Evolutionary conservation across 2,329 filamentous ascomycete genomes (phyloP), one percentile per base, ranked within the genome.

Genomic region (Fusarium cicatricum): DNA sequence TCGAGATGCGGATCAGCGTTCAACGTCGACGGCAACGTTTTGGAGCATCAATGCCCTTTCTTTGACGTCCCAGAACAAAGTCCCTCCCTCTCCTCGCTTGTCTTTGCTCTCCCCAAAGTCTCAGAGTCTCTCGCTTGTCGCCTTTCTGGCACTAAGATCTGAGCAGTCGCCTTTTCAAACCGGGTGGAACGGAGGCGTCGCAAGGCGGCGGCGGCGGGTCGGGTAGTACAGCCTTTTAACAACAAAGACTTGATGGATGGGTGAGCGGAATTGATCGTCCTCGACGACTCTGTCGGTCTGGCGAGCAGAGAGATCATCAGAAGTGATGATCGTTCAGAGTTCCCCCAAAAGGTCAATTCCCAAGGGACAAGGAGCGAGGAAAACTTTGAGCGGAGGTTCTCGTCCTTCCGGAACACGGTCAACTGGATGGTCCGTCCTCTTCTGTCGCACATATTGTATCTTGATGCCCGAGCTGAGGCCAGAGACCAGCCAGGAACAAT

Each of bases 401-500:
- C 15, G 43, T 44, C 42, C 34, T 59, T 37, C 45, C 45, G 34
- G 54, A 62, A 61, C 59, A 52, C 42, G 55, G 55, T 60, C 59
- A 43, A 43, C 59, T 42, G 38, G 29, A 46, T 16, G 43, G 26
- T 36, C 46, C 54, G 48, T 44, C 41, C 50, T 51, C 36, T 16
- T 37, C 29, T 36, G 32, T 12, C 21, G 16, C 41, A 43, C 41
- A 16, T 32, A 31, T 26, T 11, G 17, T 17, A 40, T 29, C 14
- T 63, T 42, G 42, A n/a, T 60, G 47, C 52, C 60, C 59, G 51
- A 62, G 59, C 60, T 52, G 43, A 45, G 46, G 46, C 45, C 48
- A 44, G 38, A 44, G n/a, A n/a, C n/a, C n/a, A n/a, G 21, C 29
- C 32, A 46, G 23, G 12, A 38, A 28, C 34, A 19, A 12, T n/a